phyloP scores from a whole-genome alignment of 495 filamentous ascomycete species.

The Lepidopterella palustris region DNA sequence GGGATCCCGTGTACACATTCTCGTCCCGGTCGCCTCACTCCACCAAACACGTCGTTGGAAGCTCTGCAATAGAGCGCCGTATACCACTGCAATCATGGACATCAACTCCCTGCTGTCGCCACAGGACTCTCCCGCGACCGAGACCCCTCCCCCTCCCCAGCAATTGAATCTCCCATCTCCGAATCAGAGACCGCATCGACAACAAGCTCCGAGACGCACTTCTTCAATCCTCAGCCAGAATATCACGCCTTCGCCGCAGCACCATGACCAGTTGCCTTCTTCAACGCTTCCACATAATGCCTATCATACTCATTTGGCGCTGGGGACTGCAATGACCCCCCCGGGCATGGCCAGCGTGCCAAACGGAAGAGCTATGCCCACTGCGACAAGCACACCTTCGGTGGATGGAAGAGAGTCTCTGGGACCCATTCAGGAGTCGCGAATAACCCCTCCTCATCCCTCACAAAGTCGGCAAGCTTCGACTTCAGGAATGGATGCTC shows the following conservation, averaged over 20 bases:
- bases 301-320: slow-evolving; percentile 23
- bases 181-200: slow-evolving; percentile 23
- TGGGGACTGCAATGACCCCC: slow-evolving; percentile 20
- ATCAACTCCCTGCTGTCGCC: slow-evolving; percentile 68
- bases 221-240: slow-evolving; percentile 37
- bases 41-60: background rate
- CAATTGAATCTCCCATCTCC: slow-evolving; percentile 16
- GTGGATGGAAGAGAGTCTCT: slow-evolving; percentile 30
- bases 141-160: slow-evolving; percentile 33
- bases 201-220: slow-evolving; percentile 26
- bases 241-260: slow-evolving; percentile 33
- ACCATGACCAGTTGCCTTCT: slow-evolving; percentile 6
- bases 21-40: background rate
- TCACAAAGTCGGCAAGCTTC: slow-evolving; percentile 41
- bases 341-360: slow-evolving; percentile 11
- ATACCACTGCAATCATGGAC: slow-evolving; percentile 46
- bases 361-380: slow-evolving; percentile 19
- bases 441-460: slow-evolving; percentile 19
- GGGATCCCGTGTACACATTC: background rate
- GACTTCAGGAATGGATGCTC: slow-evolving; percentile 57
- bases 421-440: slow-evolving; percentile 30
- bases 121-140: slow-evolving; percentile 51
- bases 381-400: slow-evolving; percentile 33
- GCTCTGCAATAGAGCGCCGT: background rate
- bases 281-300: slow-evolving; percentile 23